Evolutionary conservation across 2,329 filamentous ascomycete species (phyloP).

Genomic region (Rutstroemia sp.): DNA sequence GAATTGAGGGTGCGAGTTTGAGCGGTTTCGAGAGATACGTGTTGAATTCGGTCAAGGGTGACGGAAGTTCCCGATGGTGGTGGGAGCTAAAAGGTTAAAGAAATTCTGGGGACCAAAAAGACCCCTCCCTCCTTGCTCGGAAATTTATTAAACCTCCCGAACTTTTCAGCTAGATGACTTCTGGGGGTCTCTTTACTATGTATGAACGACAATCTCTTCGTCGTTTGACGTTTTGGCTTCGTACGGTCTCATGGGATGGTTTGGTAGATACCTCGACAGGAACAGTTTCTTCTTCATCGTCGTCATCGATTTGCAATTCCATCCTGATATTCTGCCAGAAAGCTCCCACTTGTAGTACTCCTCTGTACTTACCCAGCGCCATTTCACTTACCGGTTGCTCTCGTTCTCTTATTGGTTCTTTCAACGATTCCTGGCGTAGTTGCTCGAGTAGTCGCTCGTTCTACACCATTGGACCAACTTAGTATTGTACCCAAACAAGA

Average conservation of each 20-base stretch:
- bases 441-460: slow-evolving; percentile 7
- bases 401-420: background rate
- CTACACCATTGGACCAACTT: background rate
- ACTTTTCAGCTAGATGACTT: too few relatives aligned
- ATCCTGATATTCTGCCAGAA: slow-evolving; percentile 20
- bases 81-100: slow-evolving; percentile 1
- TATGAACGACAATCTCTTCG: background rate
- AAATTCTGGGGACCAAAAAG: background rate
- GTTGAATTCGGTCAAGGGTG: slow-evolving; percentile 8
- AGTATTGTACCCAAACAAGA: background rate
- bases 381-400: background rate
- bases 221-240: background rate
- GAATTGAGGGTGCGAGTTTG: background rate
- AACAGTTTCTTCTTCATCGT: background rate
- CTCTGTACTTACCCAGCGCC: slow-evolving; percentile 2
- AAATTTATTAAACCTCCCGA: too few relatives aligned
- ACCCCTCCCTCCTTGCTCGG: too few relatives aligned
- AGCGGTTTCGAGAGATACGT: slow-evolving; percentile 15
- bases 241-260: background rate
- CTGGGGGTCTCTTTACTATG: background rate
- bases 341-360: slow-evolving; percentile 11
- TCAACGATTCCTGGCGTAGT: slow-evolving; percentile 13
- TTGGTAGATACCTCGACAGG: background rate
- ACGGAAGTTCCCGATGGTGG: background rate
- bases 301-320: slow-evolving; percentile 9